A percentile compares a stretch with the other conserved stretches of the same genome.
phyloP scores from a whole-genome alignment of 148 eudicot genomes.

The Rhododendron kiyosumense region DNA sequence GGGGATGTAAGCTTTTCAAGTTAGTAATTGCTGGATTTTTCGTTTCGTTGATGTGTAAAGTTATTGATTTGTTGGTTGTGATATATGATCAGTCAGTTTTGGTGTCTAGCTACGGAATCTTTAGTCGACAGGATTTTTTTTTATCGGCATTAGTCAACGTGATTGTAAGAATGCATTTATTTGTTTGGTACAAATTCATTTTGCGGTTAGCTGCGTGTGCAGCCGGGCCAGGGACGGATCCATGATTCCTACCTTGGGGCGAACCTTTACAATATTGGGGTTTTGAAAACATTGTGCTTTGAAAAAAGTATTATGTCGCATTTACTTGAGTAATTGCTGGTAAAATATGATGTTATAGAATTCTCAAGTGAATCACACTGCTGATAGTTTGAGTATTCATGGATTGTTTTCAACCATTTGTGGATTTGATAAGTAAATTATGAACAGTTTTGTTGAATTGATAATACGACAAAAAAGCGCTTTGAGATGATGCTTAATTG shows the following conservation, averaged over 20 bases:
- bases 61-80: background rate
- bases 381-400: background rate
- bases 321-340: background rate
- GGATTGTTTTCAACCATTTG: background rate
- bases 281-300: background rate
- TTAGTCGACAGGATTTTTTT: background rate
- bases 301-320: background rate
- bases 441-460: background rate
- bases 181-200: background rate
- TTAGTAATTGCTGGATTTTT: background rate
- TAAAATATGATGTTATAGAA: background rate
- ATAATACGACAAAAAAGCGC: background rate
- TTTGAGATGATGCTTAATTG: background rate
- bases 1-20: no score
- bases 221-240: background rate
- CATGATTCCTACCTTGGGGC: background rate
- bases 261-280: background rate
- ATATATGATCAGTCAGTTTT: background rate
- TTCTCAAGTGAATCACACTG: background rate
- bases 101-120: background rate
- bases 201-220: background rate
- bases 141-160: background rate
- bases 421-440: background rate
- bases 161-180: background rate
- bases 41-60: background rate